Evolutionary conservation across 2,329 filamentous ascomycete species (phyloP).

Genomic region (Hymenoscyphus salicellus): DNA sequence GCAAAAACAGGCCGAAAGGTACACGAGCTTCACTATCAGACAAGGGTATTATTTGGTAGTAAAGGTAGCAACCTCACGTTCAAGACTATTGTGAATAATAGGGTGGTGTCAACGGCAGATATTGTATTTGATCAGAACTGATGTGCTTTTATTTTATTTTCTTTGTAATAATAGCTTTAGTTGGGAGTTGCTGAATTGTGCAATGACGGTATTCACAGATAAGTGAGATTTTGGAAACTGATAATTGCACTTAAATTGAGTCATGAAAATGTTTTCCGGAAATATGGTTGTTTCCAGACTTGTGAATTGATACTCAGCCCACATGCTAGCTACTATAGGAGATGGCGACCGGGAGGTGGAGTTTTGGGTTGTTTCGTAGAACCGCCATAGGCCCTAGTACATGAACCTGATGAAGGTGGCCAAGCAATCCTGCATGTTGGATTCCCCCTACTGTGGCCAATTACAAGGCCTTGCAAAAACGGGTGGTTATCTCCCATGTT

Average conservation of each 20-base stretch:
- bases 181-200: background rate
- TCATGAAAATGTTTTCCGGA: too few species aligned
- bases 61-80: conserved; percentile 11
- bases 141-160: background rate
- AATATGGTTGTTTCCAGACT: too few species aligned
- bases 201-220: too few species aligned
- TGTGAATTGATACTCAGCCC: too few species aligned
- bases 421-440: background rate
- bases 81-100: conserved; percentile 6
- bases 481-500: too few species aligned
- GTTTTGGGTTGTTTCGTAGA: background rate
- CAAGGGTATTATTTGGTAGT: conserved; percentile 7
- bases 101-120: conserved; percentile 3
- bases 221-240: too few species aligned
- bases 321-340: background rate
- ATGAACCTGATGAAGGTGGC: too few species aligned
- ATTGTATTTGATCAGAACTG: conserved; percentile 10
- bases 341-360: background rate
- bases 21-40: background rate
- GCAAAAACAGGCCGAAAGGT: background rate
- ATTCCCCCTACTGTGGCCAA: background rate
- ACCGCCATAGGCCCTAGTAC: too few species aligned
- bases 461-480: background rate
- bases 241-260: too few species aligned
- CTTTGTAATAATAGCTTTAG: background rate